Conservation (phyloP, 441 rosid genomes). For the Erodium texanum region DNA sequence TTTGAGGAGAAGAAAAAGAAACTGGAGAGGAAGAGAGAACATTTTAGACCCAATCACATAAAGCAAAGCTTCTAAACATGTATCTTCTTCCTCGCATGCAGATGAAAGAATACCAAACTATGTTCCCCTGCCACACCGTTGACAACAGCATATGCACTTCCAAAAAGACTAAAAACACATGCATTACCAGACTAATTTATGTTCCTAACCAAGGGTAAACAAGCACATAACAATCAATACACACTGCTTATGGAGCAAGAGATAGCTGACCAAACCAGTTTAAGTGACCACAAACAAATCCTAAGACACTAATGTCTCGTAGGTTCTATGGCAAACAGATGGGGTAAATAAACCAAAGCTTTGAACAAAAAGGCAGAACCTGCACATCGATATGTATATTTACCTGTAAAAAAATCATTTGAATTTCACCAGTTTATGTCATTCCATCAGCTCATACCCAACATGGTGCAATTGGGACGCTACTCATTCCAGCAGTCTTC, state of each 20-base stretch:
- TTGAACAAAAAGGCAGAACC: too few relatives aligned
- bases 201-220: background rate
- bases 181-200: background rate
- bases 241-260: background rate
- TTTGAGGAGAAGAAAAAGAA: background rate
- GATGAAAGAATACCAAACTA: too few relatives aligned
- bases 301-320: too few relatives aligned
- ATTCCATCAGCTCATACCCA: conserved; percentile 31
- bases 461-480: conserved; percentile 21
- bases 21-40: background rate
- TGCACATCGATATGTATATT: conserved; percentile 13
- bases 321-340: too few relatives aligned
- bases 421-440: conserved; percentile 10
- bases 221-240: background rate
- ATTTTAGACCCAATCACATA: background rate
- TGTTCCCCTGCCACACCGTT: too few relatives aligned
- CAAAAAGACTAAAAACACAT: background rate
- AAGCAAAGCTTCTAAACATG: background rate
- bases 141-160: background rate
- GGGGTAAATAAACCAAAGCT: background rate
- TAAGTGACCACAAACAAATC: background rate
- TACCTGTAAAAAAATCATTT: conserved; percentile 34
- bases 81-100: too few relatives aligned
- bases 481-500: conserved; percentile 41
- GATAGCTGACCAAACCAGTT: background rate